These are phyloP conservation scores for Crithidia thermophila DNA, from an alignment of 208 protist species.

Conservation along the genomic window DNA sequence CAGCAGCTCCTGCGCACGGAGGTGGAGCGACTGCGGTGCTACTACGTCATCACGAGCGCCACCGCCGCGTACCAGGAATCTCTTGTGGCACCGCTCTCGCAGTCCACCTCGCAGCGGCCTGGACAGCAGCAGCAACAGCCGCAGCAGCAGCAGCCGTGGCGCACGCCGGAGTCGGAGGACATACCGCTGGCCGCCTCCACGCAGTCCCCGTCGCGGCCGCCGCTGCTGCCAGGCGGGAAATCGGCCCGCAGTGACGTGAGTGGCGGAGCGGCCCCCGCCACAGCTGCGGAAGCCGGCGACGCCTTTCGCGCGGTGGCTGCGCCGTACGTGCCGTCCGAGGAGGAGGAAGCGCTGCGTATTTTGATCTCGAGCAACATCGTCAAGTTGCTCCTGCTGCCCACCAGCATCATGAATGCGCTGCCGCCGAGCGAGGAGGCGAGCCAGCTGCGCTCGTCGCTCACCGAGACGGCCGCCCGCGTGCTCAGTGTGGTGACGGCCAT, in stretches of 20 bases:
- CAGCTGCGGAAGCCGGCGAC: background rate
- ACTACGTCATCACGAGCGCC: slow-evolving; percentile 55
- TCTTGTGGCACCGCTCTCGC: slow-evolving; percentile 10
- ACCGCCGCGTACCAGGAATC: slow-evolving; percentile 31
- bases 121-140: background rate
- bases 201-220: background rate
- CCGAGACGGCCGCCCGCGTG: slow-evolving; percentile 35
- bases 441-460: slow-evolving; percentile 43
- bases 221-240: background rate
- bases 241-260: background rate
- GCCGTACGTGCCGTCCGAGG: slow-evolving; percentile 51
- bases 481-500: slow-evolving; percentile 43
- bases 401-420: slow-evolving; percentile 63
- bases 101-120: background rate
- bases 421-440: slow-evolving; percentile 26
- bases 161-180: slow-evolving; percentile 12
- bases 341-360: slow-evolving; percentile 75
- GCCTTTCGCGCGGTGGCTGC: background rate
- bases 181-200: slow-evolving; percentile 6
- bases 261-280: background rate
- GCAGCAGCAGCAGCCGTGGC: slow-evolving; percentile 13
- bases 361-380: slow-evolving; percentile 74
- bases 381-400: slow-evolving; percentile 78
- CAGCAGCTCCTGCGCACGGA: slow-evolving; percentile 65
- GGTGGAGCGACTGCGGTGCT: slow-evolving; percentile 70